Evolutionary conservation across 768 basidiomycete species (phyloP), one percentile per base, ranked within the genome.

Genomic region (Mycena haematopus): DNA sequence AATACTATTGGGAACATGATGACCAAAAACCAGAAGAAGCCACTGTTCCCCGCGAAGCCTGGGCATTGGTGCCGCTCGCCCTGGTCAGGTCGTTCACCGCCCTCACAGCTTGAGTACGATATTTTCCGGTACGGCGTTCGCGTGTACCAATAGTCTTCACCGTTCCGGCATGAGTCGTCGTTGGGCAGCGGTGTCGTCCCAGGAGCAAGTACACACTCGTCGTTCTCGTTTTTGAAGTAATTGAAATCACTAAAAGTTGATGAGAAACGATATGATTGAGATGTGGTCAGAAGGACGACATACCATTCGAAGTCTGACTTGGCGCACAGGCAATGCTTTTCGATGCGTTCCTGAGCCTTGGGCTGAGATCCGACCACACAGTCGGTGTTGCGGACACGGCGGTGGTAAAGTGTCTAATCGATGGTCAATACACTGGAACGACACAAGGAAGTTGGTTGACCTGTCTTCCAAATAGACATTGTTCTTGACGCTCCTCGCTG

Each of bases 291-390:
- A 19, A 6, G 29, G 11, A 9, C 15, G 8, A 71, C 89, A 59
- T 60, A 95, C 96, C 97, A 99, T 79, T 99, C 97, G 73, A 99
- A 99, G 77, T 99, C 97, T 0, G 81, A 79, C 13, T 73, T 66
- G 0, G 78, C 76, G 69, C 97, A 99, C 0, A 82, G 73, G 70
- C 97, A 99, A 58, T 91, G 89, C 40, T 82, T 76, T 22, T 89
- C 83, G 31, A 91, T 70, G 36, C 78, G 81, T 25, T 83, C 81
- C 21, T 74, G 70, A 46, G 78, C 77, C 76, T 85, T 92, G 47
- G 71, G 79, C 63, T 79, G 84, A 50, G 88, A 78, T 6, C 97
- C 97, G 10, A 99, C 88, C 33, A 90, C 85, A 69, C 97, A 99
- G 64, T 93, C 88, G 0, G 81, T 79, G 27, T 92, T 81, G 7